These are phyloP conservation scores for Morella rubra DNA, from an alignment of 306 rosid species.

Conservation along the genomic window DNA sequence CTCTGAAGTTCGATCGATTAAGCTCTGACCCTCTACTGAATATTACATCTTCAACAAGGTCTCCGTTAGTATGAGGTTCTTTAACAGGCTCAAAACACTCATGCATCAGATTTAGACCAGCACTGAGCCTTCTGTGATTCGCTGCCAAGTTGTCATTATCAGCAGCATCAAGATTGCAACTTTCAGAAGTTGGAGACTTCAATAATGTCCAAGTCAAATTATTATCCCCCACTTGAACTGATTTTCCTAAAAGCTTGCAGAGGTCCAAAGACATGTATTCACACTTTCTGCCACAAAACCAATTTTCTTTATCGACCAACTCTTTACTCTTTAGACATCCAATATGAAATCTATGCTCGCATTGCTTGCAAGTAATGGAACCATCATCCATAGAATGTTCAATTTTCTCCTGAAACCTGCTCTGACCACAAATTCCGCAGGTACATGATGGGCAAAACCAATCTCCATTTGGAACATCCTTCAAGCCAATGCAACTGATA, in stretches of 20 bases:
- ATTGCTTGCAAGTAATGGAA: conserved; percentile 46
- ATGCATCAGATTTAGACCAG: conserved; percentile 47
- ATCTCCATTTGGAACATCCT: conserved; percentile 40
- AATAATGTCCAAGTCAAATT: conserved; percentile 58
- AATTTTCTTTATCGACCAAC: conserved; percentile 4
- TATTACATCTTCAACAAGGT: conserved; percentile 40
- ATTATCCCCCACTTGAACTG: conserved; percentile 27
- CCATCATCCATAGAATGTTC: neutral
- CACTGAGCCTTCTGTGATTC: conserved; percentile 36
- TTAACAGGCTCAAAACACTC: conserved; percentile 50
- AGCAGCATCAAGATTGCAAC: neutral
- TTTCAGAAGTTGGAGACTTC: conserved; percentile 17
- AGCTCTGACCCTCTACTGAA: conserved; percentile 44
- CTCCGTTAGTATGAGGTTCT: conserved; percentile 32
- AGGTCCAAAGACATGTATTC: conserved; percentile 37
- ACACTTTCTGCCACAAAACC: conserved; percentile 55
- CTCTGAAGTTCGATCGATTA: conserved; percentile 41
- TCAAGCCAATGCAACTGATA: conserved; percentile 39
- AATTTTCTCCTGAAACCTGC: conserved; percentile 9
- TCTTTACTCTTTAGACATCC: conserved; percentile 36
- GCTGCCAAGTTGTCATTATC: conserved; percentile 15
- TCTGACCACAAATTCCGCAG: conserved; percentile 46
- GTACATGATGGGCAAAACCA: conserved; percentile 72
- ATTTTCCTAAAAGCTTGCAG: conserved; percentile 43
- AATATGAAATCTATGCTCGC: conserved; percentile 46